Evolutionary conservation across 192 early-diverging fungal species (phyloP).

Genomic region (Umbelopsis vinacea): DNA sequence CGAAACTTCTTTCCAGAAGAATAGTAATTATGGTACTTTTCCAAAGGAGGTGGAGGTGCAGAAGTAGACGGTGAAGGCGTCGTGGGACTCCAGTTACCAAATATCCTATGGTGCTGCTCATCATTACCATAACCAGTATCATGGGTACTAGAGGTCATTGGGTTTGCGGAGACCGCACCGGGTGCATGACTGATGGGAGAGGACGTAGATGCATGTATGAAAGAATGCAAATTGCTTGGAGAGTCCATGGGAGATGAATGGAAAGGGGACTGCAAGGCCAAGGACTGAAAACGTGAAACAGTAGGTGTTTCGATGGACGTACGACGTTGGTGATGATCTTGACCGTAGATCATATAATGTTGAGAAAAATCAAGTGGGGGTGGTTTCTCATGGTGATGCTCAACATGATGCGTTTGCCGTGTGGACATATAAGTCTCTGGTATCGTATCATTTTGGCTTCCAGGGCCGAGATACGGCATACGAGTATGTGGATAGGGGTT

Average conservation of each 20-base stretch:
- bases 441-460: neutral
- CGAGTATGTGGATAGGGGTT: neutral
- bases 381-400: neutral
- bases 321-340: slow-evolving; percentile 17
- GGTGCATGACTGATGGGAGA: slow-evolving; percentile 13
- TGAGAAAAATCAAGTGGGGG: slow-evolving; percentile 1
- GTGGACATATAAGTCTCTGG: neutral
- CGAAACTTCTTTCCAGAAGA: slow-evolving; percentile 9
- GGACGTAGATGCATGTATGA: neutral
- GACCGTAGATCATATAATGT: neutral
- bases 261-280: slow-evolving; percentile 13
- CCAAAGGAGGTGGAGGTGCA: neutral
- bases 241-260: slow-evolving; percentile 17
- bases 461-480: slow-evolving; percentile 6
- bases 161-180: neutral
- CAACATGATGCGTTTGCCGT: neutral
- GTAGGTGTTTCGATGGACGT: slow-evolving; percentile 17
- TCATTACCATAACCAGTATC: slow-evolving; percentile 6
- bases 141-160: neutral
- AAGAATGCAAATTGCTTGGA: slow-evolving; percentile 9
- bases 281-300: slow-evolving; percentile 11
- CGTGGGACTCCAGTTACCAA: slow-evolving; percentile 19
- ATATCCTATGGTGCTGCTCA: slow-evolving; percentile 15
- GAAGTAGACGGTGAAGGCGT: slow-evolving; percentile 2
- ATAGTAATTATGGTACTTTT: slow-evolving; percentile 2